A percentile compares a stretch with the other conserved stretches of the same genome.
These are phyloP conservation scores for Neotropicomus parvogracilis DNA, from an alignment of 1,284 basidiomycete species.

Conservation along the genomic window DNA sequence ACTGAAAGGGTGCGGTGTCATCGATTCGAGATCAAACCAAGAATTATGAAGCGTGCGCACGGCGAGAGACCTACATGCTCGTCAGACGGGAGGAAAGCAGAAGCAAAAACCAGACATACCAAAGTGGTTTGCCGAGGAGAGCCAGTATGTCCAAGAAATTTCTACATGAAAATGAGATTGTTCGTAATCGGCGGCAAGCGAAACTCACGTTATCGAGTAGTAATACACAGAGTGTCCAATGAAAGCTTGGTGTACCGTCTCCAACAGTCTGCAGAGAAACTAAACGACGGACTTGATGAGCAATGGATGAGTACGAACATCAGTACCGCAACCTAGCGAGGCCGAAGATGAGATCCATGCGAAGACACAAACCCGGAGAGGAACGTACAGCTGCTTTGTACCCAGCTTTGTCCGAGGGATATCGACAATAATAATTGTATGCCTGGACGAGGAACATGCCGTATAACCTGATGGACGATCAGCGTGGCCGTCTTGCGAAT, in stretches of 20 bases:
- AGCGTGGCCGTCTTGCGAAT: not conserved
- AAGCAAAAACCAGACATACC: slow-evolving; percentile 34
- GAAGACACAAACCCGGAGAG: not conserved
- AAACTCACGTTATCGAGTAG: slow-evolving; percentile 48
- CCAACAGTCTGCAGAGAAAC: slow-evolving; percentile 41
- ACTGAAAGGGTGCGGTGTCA: slow-evolving; percentile 32
- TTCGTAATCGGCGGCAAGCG: not conserved
- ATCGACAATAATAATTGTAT: slow-evolving; percentile 52
- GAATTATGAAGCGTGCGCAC: slow-evolving; percentile 15
- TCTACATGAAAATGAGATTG: slow-evolving; percentile 32
- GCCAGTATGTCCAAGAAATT: slow-evolving; percentile 44
- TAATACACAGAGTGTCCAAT: slow-evolving; percentile 56
- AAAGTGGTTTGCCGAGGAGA: slow-evolving; percentile 43
- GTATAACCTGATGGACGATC: slow-evolving; percentile 34
- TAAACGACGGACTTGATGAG: not conserved
- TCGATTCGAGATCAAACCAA: not conserved
- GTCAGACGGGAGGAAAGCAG: slow-evolving; percentile 5
- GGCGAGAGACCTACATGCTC: slow-evolving; percentile 20
- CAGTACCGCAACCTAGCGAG: slow-evolving; percentile 19
- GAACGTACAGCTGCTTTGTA: slow-evolving; percentile 56
- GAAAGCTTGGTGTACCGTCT: slow-evolving; percentile 50
- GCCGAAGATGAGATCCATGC: not conserved
- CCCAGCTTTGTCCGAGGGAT: slow-evolving; percentile 47
- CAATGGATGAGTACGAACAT: slow-evolving; percentile 19
- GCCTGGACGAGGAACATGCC: slow-evolving; percentile 54